phyloP scores from a whole-genome alignment of 306 rosid genomes.

The Cyclanthera cordifolia region DNA sequence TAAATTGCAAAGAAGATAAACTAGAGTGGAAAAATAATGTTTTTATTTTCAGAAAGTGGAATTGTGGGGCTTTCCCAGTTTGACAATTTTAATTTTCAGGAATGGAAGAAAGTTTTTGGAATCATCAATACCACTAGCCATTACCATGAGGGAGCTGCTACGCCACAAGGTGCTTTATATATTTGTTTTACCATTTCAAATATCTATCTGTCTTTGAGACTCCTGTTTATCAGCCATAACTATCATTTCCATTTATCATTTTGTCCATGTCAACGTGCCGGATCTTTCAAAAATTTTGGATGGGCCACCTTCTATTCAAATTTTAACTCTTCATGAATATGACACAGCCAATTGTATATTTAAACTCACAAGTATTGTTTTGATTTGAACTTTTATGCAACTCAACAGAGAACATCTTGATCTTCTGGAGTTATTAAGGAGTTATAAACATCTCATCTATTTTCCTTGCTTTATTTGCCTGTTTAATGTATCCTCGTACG shows the following conservation, averaged over 20 bases:
- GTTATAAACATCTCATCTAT: not conserved
- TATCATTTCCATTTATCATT: not conserved
- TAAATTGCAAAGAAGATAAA: not conserved
- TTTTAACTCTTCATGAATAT: not conserved
- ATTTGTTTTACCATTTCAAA: not conserved
- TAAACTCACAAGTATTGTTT: not conserved
- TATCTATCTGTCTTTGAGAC: not conserved
- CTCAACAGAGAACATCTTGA: not conserved
- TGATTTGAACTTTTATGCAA: not conserved
- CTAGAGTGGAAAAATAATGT: not conserved
- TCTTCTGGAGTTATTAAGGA: not conserved
- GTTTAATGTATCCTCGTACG: not conserved
- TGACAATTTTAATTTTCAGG: slow-evolving; percentile 33
- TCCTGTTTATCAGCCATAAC: not conserved
- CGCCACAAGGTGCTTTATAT: slow-evolving; percentile 47
- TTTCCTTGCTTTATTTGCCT: not conserved
- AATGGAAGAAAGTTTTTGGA: slow-evolving; percentile 51
- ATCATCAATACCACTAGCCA: slow-evolving; percentile 56
- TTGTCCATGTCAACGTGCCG: not conserved
- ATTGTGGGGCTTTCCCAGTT: not conserved
- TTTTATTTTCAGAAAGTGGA: not conserved
- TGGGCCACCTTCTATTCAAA: not conserved
- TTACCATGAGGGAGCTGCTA: slow-evolving; percentile 46
- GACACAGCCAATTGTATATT: not conserved
- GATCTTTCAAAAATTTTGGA: not conserved